These are phyloP conservation scores for Brassica incana DNA, from an alignment of 345 rosid genomes.

Conservation along the genomic window DNA sequence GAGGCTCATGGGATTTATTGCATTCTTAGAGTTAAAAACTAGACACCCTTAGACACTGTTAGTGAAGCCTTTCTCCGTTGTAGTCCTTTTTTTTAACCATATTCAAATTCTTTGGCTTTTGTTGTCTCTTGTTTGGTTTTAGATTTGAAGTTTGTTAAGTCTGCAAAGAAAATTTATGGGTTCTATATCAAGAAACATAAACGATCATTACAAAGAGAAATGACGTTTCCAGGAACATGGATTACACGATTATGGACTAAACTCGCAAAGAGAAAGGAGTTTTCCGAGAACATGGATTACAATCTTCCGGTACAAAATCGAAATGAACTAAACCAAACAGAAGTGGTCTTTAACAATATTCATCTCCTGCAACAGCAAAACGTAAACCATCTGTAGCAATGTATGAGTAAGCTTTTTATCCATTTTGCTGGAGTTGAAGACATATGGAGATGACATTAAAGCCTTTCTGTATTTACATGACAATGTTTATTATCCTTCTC, in stretches of 20 bases:
- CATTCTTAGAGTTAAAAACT: constrained; percentile 20
- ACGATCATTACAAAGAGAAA: constrained; percentile 14
- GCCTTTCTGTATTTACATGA: constrained; percentile 29
- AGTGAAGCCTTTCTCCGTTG: neutral
- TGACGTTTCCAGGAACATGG: neutral
- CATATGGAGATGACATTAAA: constrained; percentile 13
- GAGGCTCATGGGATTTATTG: constrained; percentile 11
- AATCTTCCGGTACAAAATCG: neutral
- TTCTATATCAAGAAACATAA: neutral
- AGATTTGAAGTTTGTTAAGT: constrained; percentile 8
- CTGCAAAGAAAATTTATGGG: neutral
- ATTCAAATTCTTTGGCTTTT: constrained; percentile 4
- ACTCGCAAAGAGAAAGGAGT: neutral
- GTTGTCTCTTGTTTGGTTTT: neutral
- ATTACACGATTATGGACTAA: too few relatives aligned
- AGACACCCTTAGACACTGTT: constrained; percentile 13
- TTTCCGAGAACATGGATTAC: constrained; percentile 2
- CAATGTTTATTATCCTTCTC: constrained; percentile 16
- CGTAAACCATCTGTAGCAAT: neutral
- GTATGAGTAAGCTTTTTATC: neutral
- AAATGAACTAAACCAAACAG: neutral
- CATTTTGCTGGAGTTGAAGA: constrained; percentile 10
- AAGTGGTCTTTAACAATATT: constrained; percentile 1
- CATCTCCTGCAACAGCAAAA: constrained; percentile 23
- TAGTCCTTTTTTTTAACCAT: neutral